Conservation (phyloP, 441 rosid species). For the Lepidium campestre region DNA sequence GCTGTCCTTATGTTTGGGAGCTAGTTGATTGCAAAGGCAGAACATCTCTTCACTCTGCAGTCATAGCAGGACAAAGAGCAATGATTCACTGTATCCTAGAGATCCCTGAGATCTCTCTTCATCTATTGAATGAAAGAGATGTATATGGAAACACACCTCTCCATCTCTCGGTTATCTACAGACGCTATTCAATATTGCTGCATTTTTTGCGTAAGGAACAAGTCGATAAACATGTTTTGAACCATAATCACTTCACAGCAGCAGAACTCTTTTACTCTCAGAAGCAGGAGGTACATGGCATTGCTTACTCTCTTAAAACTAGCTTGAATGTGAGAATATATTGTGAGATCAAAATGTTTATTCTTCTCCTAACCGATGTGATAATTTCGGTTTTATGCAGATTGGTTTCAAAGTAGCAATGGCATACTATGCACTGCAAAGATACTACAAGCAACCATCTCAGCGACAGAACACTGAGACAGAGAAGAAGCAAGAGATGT, state of each 20-base stretch:
- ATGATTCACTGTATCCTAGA: constrained; percentile 24
- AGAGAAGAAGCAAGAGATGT: constrained; percentile 6
- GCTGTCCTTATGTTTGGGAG: constrained; percentile 33
- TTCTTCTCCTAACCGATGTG: background rate
- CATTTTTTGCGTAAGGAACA: constrained; percentile 20
- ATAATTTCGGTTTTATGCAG: background rate
- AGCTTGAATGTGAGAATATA: background rate
- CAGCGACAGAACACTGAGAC: constrained; percentile 10
- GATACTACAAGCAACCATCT: constrained; percentile 5
- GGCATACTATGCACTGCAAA: constrained; percentile 11
- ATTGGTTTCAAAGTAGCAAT: background rate
- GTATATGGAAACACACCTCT: constrained; percentile 39
- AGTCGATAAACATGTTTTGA: constrained; percentile 26
- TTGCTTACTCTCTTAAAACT: background rate
- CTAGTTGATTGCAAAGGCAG: constrained; percentile 30
- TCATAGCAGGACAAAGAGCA: constrained; percentile 23
- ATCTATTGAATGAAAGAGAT: constrained; percentile 29
- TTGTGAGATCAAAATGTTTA: background rate
- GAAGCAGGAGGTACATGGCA: constrained; percentile 22
- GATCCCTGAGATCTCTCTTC: constrained; percentile 15
- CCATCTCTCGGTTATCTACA: constrained; percentile 34
- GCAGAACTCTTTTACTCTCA: constrained; percentile 23
- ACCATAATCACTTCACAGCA: constrained; percentile 21
- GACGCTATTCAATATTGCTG: constrained; percentile 2
- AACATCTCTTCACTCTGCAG: constrained; percentile 37